Evolutionary conservation across 176 grass and related monocot species (phyloP).

Genomic region (Musa beccarii): DNA sequence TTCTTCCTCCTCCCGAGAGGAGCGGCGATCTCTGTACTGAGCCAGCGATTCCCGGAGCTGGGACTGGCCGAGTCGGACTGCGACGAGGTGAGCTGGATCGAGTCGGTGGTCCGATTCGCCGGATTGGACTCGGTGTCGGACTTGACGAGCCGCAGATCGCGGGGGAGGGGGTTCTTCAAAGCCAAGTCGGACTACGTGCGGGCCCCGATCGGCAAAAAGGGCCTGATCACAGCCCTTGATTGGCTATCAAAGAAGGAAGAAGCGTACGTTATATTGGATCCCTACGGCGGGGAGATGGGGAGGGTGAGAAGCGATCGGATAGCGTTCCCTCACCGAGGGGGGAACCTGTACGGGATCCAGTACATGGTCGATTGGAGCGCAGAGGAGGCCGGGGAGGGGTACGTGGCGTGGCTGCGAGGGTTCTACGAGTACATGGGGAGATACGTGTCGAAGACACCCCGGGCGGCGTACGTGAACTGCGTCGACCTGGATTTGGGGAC

Average conservation of each 20-base stretch:
- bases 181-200: constrained; percentile 58
- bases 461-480: constrained; percentile 56
- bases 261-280: constrained; percentile 38
- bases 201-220: not conserved
- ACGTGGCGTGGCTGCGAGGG: constrained; percentile 34
- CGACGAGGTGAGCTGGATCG: constrained; percentile 46
- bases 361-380: constrained; percentile 30
- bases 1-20: constrained; percentile 26
- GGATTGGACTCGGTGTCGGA: not conserved
- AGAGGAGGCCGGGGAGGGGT: not conserved
- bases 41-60: constrained; percentile 30
- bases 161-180: constrained; percentile 23
- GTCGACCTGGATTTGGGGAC: constrained; percentile 50
- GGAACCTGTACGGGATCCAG: constrained; percentile 49
- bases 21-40: constrained; percentile 13
- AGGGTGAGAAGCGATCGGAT: constrained; percentile 6
- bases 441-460: constrained; percentile 31
- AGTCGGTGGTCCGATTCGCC: constrained; percentile 41
- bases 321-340: constrained; percentile 45
- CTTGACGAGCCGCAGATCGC: constrained; percentile 4
- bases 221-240: constrained; percentile 15
- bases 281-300: constrained; percentile 57
- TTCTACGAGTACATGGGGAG: constrained; percentile 42
- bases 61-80: constrained; percentile 19
- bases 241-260: constrained; percentile 16